Conservation (phyloP, 1,284 basidiomycete species). For the Cryptococcus maquisensis region DNA sequence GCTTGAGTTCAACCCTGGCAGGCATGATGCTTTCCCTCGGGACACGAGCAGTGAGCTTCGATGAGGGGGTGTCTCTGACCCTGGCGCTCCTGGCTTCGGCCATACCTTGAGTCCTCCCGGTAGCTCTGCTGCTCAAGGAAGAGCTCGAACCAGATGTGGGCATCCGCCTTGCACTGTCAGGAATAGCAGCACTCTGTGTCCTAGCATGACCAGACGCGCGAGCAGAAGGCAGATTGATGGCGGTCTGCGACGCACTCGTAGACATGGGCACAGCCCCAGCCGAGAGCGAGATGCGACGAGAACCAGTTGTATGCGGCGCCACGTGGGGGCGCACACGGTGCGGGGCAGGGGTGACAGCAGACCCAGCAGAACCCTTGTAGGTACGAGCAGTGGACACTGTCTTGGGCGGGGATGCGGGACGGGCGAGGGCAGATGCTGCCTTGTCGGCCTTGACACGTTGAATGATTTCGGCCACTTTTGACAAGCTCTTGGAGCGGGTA, state of each 20-base stretch:
- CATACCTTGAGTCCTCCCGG: background rate
- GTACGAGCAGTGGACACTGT: conserved; percentile 3
- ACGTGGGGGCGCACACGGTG: background rate
- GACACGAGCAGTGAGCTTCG: background rate
- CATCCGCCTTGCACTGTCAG: too few species aligned
- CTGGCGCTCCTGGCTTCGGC: too few species aligned
- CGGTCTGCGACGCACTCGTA: conserved; percentile 12
- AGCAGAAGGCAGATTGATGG: conserved; percentile 1
- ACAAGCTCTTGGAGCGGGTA: conserved; percentile 13
- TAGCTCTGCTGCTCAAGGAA: background rate
- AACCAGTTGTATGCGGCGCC: conserved; percentile 1
- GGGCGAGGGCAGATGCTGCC: background rate
- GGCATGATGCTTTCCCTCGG: background rate
- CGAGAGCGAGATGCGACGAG: conserved; percentile 19
- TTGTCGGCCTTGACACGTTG: conserved; percentile 11
- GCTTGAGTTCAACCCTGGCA: background rate
- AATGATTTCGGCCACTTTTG: conserved; percentile 15
- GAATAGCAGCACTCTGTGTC: background rate
- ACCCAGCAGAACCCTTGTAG: background rate
- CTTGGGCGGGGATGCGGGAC: conserved; percentile 1
- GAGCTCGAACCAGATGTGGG: too few species aligned
- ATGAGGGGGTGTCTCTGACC: too few species aligned
- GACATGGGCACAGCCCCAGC: conserved; percentile 17
- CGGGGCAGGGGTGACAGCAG: conserved; percentile 1
- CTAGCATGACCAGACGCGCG: background rate